Percentiles rank a stretch among this genome's conserved stretches.
phyloP scores from a whole-genome alignment of 2,329 filamentous ascomycete species.

The Rhynchosporium secalis region DNA sequence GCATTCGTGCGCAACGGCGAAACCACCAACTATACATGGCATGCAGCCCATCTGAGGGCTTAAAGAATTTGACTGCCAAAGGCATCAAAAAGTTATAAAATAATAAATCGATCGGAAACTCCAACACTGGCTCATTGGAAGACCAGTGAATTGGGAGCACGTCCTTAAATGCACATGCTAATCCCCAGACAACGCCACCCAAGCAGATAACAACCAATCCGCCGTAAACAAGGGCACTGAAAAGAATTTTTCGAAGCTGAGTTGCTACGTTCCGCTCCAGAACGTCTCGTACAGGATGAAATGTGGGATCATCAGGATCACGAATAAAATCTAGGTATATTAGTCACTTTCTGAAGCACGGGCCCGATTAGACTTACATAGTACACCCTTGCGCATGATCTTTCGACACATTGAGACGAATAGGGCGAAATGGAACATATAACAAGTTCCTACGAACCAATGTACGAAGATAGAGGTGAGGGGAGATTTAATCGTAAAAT shows the following conservation, averaged over 20 bases:
- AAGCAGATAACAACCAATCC: constrained; percentile 89
- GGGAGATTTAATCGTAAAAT: constrained; percentile 77
- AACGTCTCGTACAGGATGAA: constrained; percentile 95
- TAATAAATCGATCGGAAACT: constrained; percentile 90
- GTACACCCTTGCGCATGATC: constrained; percentile 90
- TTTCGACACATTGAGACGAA: constrained; percentile 99
- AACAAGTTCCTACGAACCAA: constrained; percentile 98
- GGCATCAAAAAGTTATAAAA: constrained; percentile 98
- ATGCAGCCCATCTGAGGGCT: constrained; percentile 81
- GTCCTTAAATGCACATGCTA: constrained; percentile 64
- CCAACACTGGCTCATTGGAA: constrained; percentile 85
- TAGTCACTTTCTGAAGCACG: constrained; percentile 33
- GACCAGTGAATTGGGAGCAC: constrained; percentile 93
- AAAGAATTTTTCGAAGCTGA: constrained; percentile 92
- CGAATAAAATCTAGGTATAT: constrained; percentile 78
- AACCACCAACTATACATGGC: constrained; percentile 97
- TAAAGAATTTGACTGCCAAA: constrained; percentile 78
- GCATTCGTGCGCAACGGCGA: constrained; percentile 72
- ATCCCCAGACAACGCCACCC: constrained; percentile 93
- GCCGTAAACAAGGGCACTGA: constrained; percentile 94
- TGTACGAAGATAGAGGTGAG: constrained; percentile 94
- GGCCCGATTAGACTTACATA: constrained; percentile 62
- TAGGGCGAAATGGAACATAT: constrained; percentile 99
- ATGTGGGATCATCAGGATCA: constrained; percentile 96
- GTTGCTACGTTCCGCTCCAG: constrained; percentile 89